Conservation (phyloP, 225 moss, liverwort and hornwort genomes). For the Physcomitrium patens region DNA sequence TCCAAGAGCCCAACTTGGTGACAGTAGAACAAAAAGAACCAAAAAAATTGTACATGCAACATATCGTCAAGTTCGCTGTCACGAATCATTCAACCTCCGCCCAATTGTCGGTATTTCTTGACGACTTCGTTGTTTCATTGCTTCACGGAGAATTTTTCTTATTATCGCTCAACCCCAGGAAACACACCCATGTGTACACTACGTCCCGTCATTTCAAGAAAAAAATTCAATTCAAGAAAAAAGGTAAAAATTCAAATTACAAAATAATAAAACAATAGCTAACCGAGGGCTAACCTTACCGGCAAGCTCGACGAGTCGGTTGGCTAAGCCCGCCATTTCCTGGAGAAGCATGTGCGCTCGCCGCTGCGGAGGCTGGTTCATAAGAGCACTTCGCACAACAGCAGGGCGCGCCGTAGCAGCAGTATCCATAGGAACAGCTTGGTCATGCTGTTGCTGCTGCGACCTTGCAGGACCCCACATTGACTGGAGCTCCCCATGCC, state of each 20-base stretch:
- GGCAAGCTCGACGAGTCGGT: constrained; percentile 78
- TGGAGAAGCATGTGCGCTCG: constrained; percentile 76
- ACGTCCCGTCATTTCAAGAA: too few species aligned
- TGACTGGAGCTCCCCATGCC: constrained; percentile 49
- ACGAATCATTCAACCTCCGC: too few species aligned
- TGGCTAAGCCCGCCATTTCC: constrained; percentile 83
- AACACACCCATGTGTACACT: too few species aligned
- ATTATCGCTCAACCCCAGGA: too few species aligned
- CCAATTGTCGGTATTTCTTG: too few species aligned
- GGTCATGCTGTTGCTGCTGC: constrained; percentile 39
- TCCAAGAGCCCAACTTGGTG: neutral
- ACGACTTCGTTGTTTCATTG: too few species aligned
- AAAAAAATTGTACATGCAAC: neutral
- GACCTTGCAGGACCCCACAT: constrained; percentile 48
- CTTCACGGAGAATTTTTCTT: too few species aligned
- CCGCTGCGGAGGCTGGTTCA: constrained; percentile 82
- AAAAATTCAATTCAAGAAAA: too few species aligned
- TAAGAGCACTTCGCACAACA: constrained; percentile 47
- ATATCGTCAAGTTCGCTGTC: neutral
- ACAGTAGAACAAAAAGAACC: neutral
- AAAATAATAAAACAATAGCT: too few species aligned
- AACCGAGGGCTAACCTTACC: constrained; percentile 38
- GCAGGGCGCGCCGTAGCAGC: constrained; percentile 39
- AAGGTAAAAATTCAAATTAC: too few species aligned
- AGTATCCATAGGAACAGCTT: constrained; percentile 33